Base-by-base conservation (phyloP, 2,329 filamentous ascomycete species). In the Cladophialophora exuberans region DNA sequence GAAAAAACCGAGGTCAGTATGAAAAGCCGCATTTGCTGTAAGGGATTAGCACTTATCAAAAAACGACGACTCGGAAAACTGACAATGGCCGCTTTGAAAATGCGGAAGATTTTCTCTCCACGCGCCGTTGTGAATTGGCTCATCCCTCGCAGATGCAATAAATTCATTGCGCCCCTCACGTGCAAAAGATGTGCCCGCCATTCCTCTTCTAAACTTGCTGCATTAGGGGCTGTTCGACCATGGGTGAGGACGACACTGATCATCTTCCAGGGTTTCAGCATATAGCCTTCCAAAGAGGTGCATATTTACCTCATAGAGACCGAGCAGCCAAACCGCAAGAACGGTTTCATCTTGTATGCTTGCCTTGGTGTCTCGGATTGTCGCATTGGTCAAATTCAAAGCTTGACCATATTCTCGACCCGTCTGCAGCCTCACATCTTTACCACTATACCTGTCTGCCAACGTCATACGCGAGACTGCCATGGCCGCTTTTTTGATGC, bases 1-100 rank as follows among this genome's bases (percentile, higher is more conserved):
- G 52, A 59, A 11, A 47, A 58, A 30, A 62, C 56, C 3, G 62
- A 59, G 42, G 57, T 62, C 22, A 64, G 49, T 13, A 60, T 58
- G 45, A 64, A 64, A 4, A 64, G 57, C 10, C 62, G 50, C 60
- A 64, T 59, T 56, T 64, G 62, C 57, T 60, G 23, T 7, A n/a
- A 26, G 17, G 11, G 26, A 17, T 54, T 33, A 49, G 54, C 25
- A 6, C 13, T 23, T 36, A 11, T 17, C 13, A n/a, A 23, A n/a
- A 3, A 6, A 25, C 15, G 5, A 13, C 4, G 6, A 23, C 17
- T 31, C 22, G 17, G n/a, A 6, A 7, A n/a, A 44, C 54, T 35
- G 22, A 60, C 57, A 41, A 64, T 64, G 10, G 62, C 62, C 11
- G 62, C 62, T 42, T 62, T 64, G 45, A 64, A 60, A 31, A 64